phyloP scores from a whole-genome alignment of 257 asterid genomes.

The Nicotiana undulata region DNA sequence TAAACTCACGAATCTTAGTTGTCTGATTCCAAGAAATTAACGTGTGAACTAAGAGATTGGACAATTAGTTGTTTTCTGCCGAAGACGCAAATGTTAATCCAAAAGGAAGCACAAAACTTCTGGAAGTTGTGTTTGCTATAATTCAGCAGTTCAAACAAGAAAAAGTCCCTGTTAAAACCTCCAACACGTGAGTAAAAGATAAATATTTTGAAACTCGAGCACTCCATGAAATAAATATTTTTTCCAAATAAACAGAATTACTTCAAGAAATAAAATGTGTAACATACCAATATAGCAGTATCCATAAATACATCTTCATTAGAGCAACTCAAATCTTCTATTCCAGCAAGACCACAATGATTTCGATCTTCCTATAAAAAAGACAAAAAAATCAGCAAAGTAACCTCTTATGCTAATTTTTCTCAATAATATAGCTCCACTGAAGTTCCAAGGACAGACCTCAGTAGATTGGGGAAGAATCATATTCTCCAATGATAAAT shows the following conservation, averaged over 20 bases:
- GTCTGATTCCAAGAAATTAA: neutral
- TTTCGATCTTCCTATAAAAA: slow-evolving; percentile 28
- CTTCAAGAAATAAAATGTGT: neutral
- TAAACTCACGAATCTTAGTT: neutral
- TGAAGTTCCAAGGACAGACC: slow-evolving; percentile 32
- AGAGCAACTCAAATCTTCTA: slow-evolving; percentile 35
- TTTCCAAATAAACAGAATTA: neutral
- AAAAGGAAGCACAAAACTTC: neutral
- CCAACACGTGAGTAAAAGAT: neutral
- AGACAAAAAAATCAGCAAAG: neutral
- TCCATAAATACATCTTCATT: slow-evolving; percentile 34
- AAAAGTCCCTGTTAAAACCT: neutral
- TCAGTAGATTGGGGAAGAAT: slow-evolving; percentile 31
- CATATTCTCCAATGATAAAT: slow-evolving; percentile 53
- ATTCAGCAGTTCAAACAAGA: neutral
- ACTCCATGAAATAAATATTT: neutral
- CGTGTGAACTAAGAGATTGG: neutral
- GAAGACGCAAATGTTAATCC: neutral
- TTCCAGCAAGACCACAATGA: slow-evolving; percentile 18
- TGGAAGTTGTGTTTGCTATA: neutral
- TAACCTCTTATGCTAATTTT: neutral
- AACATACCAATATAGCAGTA: slow-evolving; percentile 45
- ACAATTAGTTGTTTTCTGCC: neutral
- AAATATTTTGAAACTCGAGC: neutral
- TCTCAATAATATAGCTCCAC: neutral